Evolutionary conservation across 225 moss, liverwort and hornwort species (phyloP).

Genomic region (Physcomitrellopsis africana): DNA sequence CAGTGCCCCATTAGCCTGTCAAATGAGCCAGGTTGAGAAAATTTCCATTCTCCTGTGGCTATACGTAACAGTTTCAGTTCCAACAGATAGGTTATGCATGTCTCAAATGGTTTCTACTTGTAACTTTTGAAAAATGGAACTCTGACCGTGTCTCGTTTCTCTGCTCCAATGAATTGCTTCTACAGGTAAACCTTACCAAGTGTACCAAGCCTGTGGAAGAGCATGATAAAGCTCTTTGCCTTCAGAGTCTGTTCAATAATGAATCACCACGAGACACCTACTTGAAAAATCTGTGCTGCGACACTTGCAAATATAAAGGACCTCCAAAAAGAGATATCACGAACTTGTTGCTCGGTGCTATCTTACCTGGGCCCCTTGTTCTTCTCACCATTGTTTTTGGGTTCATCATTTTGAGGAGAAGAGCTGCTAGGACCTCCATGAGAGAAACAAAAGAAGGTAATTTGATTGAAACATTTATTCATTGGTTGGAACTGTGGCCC

Average conservation of each 20-base stretch:
- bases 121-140: background rate
- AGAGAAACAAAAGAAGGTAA: conserved; percentile 56
- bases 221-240: conserved; percentile 51
- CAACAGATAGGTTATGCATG: background rate
- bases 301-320: conserved; percentile 28
- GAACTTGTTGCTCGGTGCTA: conserved; percentile 35
- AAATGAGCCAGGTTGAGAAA: conserved; percentile 43
- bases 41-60: conserved; percentile 9
- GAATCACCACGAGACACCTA: conserved; percentile 33
- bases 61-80: background rate
- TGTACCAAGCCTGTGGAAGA: conserved; percentile 48
- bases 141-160: conserved; percentile 19
- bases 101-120: conserved; percentile 18
- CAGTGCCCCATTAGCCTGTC: conserved; percentile 46
- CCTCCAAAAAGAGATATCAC: conserved; percentile 27
- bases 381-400: conserved; percentile 21
- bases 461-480: background rate
- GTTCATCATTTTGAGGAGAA: conserved; percentile 33
- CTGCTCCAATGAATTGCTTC: conserved; percentile 18
- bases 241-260: conserved; percentile 10
- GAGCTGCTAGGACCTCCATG: conserved; percentile 42
- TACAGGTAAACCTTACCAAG: conserved; percentile 55
- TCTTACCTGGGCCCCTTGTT: conserved; percentile 39
- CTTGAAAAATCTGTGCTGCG: conserved; percentile 54
- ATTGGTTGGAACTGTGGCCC: background rate